A percentile compares a stretch with the other conserved stretches of the same genome.
Evolutionary conservation across 164 flowering plant species (phyloP).

Genomic region (Chloranthus sessilifolius): DNA sequence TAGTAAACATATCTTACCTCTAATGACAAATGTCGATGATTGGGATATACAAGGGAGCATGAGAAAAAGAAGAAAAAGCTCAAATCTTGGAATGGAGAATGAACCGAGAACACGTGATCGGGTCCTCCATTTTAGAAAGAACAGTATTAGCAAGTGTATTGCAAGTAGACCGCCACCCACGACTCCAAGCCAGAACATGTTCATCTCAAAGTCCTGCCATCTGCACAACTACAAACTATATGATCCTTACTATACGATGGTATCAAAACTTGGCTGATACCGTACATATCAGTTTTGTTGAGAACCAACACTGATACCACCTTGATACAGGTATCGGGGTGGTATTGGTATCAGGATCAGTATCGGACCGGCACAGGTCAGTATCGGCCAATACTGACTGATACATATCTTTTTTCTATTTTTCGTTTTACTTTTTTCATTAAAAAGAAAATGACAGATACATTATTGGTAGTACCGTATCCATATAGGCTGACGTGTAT

Average conservation of each 20-base stretch:
- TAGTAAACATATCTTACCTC: constrained; percentile 27
- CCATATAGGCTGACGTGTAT: too few species aligned
- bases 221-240: constrained; percentile 17
- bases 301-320: too few species aligned
- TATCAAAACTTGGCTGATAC: background rate
- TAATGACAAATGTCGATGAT: constrained; percentile 49
- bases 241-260: background rate
- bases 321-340: too few species aligned
- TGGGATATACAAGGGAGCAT: constrained; percentile 52
- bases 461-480: too few species aligned
- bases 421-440: too few species aligned
- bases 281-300: too few species aligned
- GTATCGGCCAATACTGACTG: too few species aligned
- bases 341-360: too few species aligned
- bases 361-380: too few species aligned
- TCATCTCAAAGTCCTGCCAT: constrained; percentile 57
- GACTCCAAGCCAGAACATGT: constrained; percentile 56
- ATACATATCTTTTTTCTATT: too few species aligned
- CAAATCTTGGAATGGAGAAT: constrained; percentile 50
- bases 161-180: constrained; percentile 36
- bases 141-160: constrained; percentile 25
- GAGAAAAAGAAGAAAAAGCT: constrained; percentile 48
- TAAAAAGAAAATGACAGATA: too few species aligned
- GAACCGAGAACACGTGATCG: constrained; percentile 31
- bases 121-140: constrained; percentile 47